Base-by-base conservation (phyloP, 352 stramenopile species). In the Phytophthora quininea region DNA sequence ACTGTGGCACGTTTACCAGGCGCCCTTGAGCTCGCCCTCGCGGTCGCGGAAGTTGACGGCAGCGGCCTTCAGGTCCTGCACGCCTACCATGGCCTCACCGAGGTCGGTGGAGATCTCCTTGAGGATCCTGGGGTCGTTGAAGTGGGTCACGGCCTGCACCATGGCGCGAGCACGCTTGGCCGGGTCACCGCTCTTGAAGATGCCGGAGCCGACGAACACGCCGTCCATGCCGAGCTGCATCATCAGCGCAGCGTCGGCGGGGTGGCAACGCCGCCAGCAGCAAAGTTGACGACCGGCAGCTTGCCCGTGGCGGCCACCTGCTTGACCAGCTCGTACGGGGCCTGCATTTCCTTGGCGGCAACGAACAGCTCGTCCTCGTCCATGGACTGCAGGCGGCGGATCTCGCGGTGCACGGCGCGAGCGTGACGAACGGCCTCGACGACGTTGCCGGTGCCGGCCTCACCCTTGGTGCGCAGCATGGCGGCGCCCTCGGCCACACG, bases 181-280 rank as follows among this genome's bases (percentile, higher is more conserved):
- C 12, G 97, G 96, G 78, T 99, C 92, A 19, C 88, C 89, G 56
- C 85, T 98, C 86, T 99, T 99, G 86, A 99, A 99, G 68, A 99
- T 99, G 50, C 97, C 97, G 58, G 87, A 98, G 48, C 97, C 97
- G 14, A 99, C 97, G 67, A 99, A 99, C 30, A 99, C 97, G 61
- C 97, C 97, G 80, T 99, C 97, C 86, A 99, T 97, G 62, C 97
- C 97, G 10, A 99, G 87, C 84, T 99, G 97, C 97, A 99, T 99
- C 97, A 99, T 99, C 12, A 99, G 80, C 33, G 97, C 97, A 37
- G 97, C 97, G 71, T 99, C 97, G 9, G 97, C 97, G 14, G 97
- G 24, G 97, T 99, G 12, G 97, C 97, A n/a, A 99, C 95, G 62
- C 97, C 97, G 63, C 97, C 97, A 35, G 97, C 97, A 31, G 97